Conservation (phyloP, 2,329 filamentous ascomycete species). For the Penicillium occitanis region DNA sequence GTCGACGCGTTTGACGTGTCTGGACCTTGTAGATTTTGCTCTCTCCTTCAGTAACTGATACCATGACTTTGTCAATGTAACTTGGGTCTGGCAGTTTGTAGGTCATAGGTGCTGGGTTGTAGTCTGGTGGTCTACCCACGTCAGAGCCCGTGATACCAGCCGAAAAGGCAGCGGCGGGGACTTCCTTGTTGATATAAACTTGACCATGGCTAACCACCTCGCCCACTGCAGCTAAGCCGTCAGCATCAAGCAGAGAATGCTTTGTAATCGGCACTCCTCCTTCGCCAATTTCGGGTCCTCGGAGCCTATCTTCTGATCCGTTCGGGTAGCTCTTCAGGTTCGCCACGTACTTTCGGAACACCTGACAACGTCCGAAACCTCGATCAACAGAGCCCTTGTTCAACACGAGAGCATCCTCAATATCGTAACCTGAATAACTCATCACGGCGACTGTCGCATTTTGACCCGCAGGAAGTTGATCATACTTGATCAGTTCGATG, state of each 20-base stretch:
- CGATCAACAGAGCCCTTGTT: constrained; percentile 96
- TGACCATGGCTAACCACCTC: constrained; percentile 75
- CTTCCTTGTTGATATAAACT: constrained; percentile 86
- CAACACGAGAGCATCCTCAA: constrained; percentile 93
- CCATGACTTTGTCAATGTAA: constrained; percentile 95
- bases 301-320: constrained; percentile 61
- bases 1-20: constrained; percentile 90
- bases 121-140: constrained; percentile 50
- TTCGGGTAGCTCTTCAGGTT: constrained; percentile 88
- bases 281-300: constrained; percentile 62
- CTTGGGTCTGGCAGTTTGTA: constrained; percentile 82
- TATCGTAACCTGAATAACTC: constrained; percentile 99
- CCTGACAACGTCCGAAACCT: constrained; percentile 94
- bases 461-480: constrained; percentile 93
- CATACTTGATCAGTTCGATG: constrained; percentile 94
- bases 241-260: constrained; percentile 72
- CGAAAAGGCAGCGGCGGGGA: constrained; percentile 73
- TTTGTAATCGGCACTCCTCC: constrained; percentile 63
- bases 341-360: constrained; percentile 91
- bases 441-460: constrained; percentile 98
- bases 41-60: constrained; percentile 84
- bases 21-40: constrained; percentile 88
- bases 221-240: constrained; percentile 86
- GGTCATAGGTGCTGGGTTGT: constrained; percentile 51
- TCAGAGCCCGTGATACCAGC: constrained; percentile 63